A percentile compares a stretch with the other conserved stretches of the same genome.
phyloP scores from a whole-genome alignment of 2,329 filamentous ascomycete species.

The Fusarium sp. region DNA sequence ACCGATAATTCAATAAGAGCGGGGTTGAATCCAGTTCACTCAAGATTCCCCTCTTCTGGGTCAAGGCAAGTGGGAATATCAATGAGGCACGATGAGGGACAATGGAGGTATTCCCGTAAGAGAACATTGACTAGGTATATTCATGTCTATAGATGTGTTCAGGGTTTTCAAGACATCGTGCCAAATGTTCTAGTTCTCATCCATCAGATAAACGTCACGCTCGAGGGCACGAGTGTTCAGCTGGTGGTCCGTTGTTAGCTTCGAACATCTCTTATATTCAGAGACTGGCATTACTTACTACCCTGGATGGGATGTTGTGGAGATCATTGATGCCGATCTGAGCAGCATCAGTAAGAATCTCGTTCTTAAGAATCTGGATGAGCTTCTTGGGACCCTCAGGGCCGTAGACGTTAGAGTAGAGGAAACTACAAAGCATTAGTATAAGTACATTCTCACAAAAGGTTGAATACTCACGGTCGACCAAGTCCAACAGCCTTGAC shows the following conservation, averaged over 20 bases:
- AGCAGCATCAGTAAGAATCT: conserved; percentile 53
- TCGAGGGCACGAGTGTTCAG: conserved; percentile 45
- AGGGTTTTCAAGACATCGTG: neutral
- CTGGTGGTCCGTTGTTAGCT: conserved; percentile 16
- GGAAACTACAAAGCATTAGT: conserved; percentile 46
- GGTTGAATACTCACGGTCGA: conserved; percentile 43
- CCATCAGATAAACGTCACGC: conserved; percentile 41
- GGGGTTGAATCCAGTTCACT: neutral
- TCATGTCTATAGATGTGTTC: neutral
- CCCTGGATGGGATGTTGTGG: conserved; percentile 37
- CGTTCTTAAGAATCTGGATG: conserved; percentile 60
- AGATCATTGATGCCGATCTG: conserved; percentile 49
- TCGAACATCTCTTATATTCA: rapidly evolving
- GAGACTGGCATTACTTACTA: conserved; percentile 21
- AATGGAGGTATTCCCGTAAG: rapidly evolving
- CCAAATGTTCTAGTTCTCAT: conserved; percentile 9
- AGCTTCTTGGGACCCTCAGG: conserved; percentile 58
- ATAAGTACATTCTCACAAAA: too few relatives aligned
- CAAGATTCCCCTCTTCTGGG: neutral
- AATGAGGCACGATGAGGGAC: neutral
- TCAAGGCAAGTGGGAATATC: neutral
- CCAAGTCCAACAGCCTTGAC: conserved; percentile 57
- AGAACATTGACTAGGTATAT: neutral
- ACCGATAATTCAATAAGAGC: neutral
- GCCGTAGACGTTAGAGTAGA: conserved; percentile 64